Evolutionary conservation across 805 yeast genomes (phyloP), one percentile per base, ranked within the genome.

Genomic region (Pichia nanzhaoensis): DNA sequence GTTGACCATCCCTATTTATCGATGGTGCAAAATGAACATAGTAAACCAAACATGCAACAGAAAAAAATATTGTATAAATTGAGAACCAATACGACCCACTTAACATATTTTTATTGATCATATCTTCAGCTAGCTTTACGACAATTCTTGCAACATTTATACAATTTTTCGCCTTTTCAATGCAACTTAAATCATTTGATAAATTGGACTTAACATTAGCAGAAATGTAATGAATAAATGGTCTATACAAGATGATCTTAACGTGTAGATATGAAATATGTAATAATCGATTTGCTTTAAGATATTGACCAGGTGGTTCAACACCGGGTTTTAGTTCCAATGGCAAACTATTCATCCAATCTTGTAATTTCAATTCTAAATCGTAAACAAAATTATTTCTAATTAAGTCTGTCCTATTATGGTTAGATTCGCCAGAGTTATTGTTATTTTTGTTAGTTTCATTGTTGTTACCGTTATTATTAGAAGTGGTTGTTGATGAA

Each of bases 1-100:
- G 64, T 18, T 68, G 66, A 44, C 74, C 76, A 16, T 54, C 55
- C 22, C 55, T 44, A 32, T 56, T 55, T 10, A 51, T 39, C 13
- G 63, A 58, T 12, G 70, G 68, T 6, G 68, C 67, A 54, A 64
- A 66, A 61, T 85, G 91, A 46, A 78, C 83, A 59, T 88, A 87
- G 56, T 82, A 86, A 16, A 86, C 84, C 54, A 88, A 69, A 57
- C 95, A 84, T 1, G 95, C 95, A 48, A 88, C 88, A 2, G 95
- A 81, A 64, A 86, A 87, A 60, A 88, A 89, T 5, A 89, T 82
- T 0, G 96, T 86, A 61, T 89, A 89, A 57, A 85, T 84, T 6
- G 93, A 80, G 58, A 87, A 89, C 95, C 96, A 88, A 58, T 89
- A 90, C 2, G 93, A 84, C 1, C 95, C 95, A 51, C 81, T 77